These are phyloP conservation scores for Adansonia gregorii DNA, from an alignment of 441 rosid species.

Conservation along the genomic window DNA sequence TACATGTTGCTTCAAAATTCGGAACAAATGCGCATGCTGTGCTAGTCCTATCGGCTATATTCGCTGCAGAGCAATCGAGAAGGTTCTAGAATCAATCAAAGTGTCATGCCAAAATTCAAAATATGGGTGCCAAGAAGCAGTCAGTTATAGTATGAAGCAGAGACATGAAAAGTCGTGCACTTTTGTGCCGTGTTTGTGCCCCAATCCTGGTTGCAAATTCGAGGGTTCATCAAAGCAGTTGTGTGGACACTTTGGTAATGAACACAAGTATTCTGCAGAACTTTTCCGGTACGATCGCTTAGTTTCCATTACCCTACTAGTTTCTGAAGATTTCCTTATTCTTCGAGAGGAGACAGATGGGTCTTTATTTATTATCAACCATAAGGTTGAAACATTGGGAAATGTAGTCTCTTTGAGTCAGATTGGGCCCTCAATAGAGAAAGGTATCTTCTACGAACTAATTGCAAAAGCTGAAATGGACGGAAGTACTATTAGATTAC, in stretches of 20 bases:
- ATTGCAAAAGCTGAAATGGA: conserved; percentile 18
- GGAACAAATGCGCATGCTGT: conserved; percentile 49
- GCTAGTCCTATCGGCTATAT: conserved; percentile 40
- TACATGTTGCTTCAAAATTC: conserved; percentile 40
- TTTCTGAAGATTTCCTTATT: conserved; percentile 28
- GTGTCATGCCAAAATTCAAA: conserved; percentile 35
- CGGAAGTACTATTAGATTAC: conserved; percentile 29
- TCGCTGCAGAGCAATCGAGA: conserved; percentile 39
- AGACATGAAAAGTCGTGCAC: conserved; percentile 36
- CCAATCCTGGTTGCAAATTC: conserved; percentile 37
- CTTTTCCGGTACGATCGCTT: conserved; percentile 25
- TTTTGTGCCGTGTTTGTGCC: conserved; percentile 38
- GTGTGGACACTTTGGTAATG: conserved; percentile 26
- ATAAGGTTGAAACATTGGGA: conserved; percentile 31
- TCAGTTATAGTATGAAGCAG: conserved; percentile 29
- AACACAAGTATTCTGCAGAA: conserved; percentile 34
- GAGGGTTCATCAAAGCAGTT: conserved; percentile 34
- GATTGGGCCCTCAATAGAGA: conserved; percentile 32
- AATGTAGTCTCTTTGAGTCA: conserved; percentile 33
- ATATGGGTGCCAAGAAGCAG: conserved; percentile 35
- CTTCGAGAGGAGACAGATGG: conserved; percentile 41
- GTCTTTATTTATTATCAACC: conserved; percentile 39
- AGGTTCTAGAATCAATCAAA: conserved; percentile 35
- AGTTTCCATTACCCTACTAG: conserved; percentile 16
- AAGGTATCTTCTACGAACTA: conserved; percentile 33